These are phyloP conservation scores for Chrysanthemum lavandulifolium DNA, from an alignment of 129 eudicot species.

Conservation along the genomic window DNA sequence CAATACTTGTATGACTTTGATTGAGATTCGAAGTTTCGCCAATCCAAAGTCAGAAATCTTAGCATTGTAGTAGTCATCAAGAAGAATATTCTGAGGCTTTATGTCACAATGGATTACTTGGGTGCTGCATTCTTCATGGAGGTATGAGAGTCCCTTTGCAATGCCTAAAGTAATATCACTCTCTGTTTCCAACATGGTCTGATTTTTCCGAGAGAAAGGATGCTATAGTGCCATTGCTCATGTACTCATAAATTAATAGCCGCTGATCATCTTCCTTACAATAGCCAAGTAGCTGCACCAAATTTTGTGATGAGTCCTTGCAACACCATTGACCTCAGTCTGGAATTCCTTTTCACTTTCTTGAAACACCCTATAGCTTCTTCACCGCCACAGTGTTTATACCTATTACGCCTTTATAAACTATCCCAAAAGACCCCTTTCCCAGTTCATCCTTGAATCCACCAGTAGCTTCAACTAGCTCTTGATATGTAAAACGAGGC, in stretches of 20 bases:
- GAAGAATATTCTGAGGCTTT: constrained; percentile 48
- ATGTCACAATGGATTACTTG: constrained; percentile 54
- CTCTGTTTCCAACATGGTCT: constrained; percentile 24
- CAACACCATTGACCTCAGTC: too few species aligned
- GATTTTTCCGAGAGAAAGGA: neutral
- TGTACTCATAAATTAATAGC: neutral
- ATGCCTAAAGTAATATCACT: constrained; percentile 21
- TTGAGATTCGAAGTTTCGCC: constrained; percentile 37
- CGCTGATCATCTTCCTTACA: constrained; percentile 27
- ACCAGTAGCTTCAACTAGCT: too few species aligned
- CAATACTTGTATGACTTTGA: constrained; percentile 37
- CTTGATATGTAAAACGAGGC: too few species aligned
- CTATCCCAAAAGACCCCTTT: too few species aligned
- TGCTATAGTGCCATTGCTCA: neutral
- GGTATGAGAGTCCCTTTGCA: constrained; percentile 32
- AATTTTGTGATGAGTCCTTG: constrained; percentile 22
- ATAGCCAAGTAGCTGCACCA: constrained; percentile 38
- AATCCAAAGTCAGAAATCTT: constrained; percentile 44
- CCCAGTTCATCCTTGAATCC: too few species aligned
- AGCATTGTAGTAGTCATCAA: constrained; percentile 34
- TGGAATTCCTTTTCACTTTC: too few species aligned
- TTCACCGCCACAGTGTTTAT: too few species aligned
- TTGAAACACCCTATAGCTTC: too few species aligned
- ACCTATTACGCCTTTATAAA: too few species aligned
- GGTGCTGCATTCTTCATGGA: constrained; percentile 46